Conservation (phyloP, 768 basidiomycete genomes). For the Lactarius tabidus region DNA sequence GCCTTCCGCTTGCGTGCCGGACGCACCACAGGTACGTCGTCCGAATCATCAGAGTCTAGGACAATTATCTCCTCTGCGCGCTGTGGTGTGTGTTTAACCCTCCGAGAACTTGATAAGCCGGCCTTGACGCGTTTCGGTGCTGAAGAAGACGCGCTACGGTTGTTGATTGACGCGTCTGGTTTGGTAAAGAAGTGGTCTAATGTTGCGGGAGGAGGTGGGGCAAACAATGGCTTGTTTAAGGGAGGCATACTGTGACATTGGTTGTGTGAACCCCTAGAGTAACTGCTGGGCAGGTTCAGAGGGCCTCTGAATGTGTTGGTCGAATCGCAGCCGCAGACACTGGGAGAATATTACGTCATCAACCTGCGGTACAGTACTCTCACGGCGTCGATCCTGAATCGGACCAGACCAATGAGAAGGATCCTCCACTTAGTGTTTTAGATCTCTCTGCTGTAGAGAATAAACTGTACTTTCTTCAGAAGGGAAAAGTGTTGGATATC, state of each 20-base stretch:
- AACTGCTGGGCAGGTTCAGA: too few species aligned
- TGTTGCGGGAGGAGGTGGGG: constrained; percentile 14
- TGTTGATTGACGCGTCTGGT: background rate
- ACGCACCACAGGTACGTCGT: constrained; percentile 22
- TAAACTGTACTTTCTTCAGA: too few species aligned
- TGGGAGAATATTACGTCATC: too few species aligned
- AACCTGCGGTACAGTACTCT: too few species aligned
- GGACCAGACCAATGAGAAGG: too few species aligned
- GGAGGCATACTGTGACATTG: constrained; percentile 14
- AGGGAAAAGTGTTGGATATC: too few species aligned
- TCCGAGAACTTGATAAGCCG: constrained; percentile 2
- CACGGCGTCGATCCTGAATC: too few species aligned
- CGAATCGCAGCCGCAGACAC: too few species aligned
- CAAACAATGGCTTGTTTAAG: constrained; percentile 14
- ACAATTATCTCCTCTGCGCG: constrained; percentile 30
- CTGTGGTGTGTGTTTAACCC: constrained; percentile 1
- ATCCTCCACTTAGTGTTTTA: too few species aligned
- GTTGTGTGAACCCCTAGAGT: background rate
- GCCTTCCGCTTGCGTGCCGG: constrained; percentile 21
- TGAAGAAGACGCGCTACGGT: background rate
- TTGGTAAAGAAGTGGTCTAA: constrained; percentile 23
- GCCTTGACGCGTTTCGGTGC: constrained; percentile 5
- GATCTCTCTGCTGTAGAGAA: too few species aligned
- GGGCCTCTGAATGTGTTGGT: too few species aligned
- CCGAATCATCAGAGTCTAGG: constrained; percentile 30